Base-by-base conservation (phyloP, 805 yeast genomes). In the Ascoidea asiatica region DNA sequence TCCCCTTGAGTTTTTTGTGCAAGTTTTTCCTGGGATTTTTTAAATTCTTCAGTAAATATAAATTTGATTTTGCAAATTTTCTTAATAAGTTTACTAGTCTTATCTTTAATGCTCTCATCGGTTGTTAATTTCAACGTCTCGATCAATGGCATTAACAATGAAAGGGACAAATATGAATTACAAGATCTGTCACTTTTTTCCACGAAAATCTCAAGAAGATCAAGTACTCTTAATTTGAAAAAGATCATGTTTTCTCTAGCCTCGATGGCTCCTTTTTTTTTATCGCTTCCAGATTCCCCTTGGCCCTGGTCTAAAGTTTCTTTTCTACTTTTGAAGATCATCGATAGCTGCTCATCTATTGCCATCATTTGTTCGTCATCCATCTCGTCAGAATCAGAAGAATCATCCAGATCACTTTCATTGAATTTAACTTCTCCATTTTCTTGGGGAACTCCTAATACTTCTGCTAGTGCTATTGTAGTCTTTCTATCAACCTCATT, bases 351-450 rank as follows among this genome's bases (percentile, higher is more conserved):
- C 19, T 72, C 83, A 57, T 90, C 97, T 53, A 90, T 73, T 19
- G 89, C 94, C 80, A 88, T 78, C 97, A 90, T 90, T 58, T 88
- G 88, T 54, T 89, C 58, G 44, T 63, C 67, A 41, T 63, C 61
- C 37, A 63, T 64, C 47, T 61, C 64, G 45, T 63, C 67, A 42
- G 62, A 65, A 23, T 65, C 72, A 15, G 64, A 62, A 6, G 63
- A 60, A 38, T 62, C 67, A 19, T 56, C 63, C 4, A 33, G 5
- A 15, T 39, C 41, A 7, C 17, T 40, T 17, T 42, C 44, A 21
- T 20, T 6, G 19, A 19, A 13, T 21, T 22, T 22, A 19, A 21
- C 19, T 17, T 48, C 43, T 3, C 19, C 23, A 2, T 42, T 39
- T 18, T 47, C 37, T 15, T 35, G 43, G 4, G 49, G 49, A 21